phyloP scores from a whole-genome alignment of 768 basidiomycete genomes.

The Gelatoporia subvermispora region DNA sequence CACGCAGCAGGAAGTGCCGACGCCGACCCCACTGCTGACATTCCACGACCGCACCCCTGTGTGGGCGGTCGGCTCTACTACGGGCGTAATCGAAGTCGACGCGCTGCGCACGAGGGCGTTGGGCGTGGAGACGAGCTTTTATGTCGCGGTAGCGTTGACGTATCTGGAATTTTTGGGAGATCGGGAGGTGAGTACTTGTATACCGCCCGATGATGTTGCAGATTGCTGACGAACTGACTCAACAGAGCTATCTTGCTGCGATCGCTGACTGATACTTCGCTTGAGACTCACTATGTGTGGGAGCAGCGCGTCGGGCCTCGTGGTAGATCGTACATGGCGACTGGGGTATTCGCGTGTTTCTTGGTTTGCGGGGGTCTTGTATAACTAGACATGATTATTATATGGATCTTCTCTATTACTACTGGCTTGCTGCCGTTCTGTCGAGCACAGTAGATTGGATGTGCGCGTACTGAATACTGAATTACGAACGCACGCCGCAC shows the following conservation, averaged over 20 bases:
- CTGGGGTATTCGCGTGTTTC: too few relatives aligned
- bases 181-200: slow-evolving; percentile 53
- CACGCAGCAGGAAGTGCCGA: slow-evolving; percentile 15
- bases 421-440: too few relatives aligned
- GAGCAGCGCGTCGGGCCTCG: too few relatives aligned
- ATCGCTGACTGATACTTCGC: slow-evolving; percentile 20
- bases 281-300: too few relatives aligned
- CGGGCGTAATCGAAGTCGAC: slow-evolving; percentile 63
- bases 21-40: slow-evolving; percentile 47
- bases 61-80: slow-evolving; percentile 50
- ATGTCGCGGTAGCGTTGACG: slow-evolving; percentile 68
- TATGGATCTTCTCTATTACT: too few relatives aligned
- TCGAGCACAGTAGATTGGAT: too few relatives aligned
- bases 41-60: slow-evolving; percentile 74
- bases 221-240: neutral
- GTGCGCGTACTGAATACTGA: too few relatives aligned
- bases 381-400: too few relatives aligned
- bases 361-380: too few relatives aligned
- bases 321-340: too few relatives aligned
- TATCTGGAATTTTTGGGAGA: slow-evolving; percentile 77
- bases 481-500: too few relatives aligned
- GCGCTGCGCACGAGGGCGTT: slow-evolving; percentile 46
- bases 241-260: slow-evolving; percentile 29
- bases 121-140: slow-evolving; percentile 74
- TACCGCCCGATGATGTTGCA: too few relatives aligned